Evolutionary conservation across 2,329 filamentous ascomycete species (phyloP), one percentile per base, ranked within the genome.

Genomic region (Dryadomyces quercivorus): DNA sequence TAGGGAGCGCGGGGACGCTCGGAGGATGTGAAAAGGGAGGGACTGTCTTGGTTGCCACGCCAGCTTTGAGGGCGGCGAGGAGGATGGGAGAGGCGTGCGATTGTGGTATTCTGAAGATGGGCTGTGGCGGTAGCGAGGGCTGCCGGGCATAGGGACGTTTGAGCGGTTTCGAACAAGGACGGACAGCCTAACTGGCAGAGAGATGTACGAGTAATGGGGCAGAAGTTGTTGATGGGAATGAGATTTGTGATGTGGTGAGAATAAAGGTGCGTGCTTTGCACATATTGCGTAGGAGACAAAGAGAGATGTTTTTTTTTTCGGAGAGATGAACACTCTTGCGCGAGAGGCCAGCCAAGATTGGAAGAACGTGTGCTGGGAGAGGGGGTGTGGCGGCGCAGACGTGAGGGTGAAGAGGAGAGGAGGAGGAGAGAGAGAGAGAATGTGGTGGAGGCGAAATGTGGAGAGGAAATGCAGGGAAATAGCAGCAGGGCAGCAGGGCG

Each of bases 271-370:
- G 57, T 59, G 57, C 58, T 59, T 44, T 59, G 58, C 53, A 59
- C 63, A 64, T 64, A 55, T 60, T 62, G 57, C 44, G 57, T 44
- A 50, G 40, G 42, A 31, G n/a, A n/a, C n/a, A 31, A 31, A 31
- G 26, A 8, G 18, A 18, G 34, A 44, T 26, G 36, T 51, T 10
- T 5, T 40, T 40, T 22, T 21, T 7, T 22, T 21, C 2, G 6
- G 22, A 20, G 34, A 44, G 36, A 45, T 48, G 55, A 22, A 36
- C 44, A 36, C 54, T 15, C 13, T 48, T 31, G 45, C 21, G 22
- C 36, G 31, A 50, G 52, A 54, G 57, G 53, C 26, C 26, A 58
- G 57, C 50, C 21, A 36, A 36, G 18, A 45, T 8, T 12, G 40
- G 8, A 4, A 45, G 20, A 26, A 46, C 8, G 13, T 48, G 45